phyloP scores from a whole-genome alignment of 352 stramenopile species.

The Thalassiosira livingstoniorum region DNA sequence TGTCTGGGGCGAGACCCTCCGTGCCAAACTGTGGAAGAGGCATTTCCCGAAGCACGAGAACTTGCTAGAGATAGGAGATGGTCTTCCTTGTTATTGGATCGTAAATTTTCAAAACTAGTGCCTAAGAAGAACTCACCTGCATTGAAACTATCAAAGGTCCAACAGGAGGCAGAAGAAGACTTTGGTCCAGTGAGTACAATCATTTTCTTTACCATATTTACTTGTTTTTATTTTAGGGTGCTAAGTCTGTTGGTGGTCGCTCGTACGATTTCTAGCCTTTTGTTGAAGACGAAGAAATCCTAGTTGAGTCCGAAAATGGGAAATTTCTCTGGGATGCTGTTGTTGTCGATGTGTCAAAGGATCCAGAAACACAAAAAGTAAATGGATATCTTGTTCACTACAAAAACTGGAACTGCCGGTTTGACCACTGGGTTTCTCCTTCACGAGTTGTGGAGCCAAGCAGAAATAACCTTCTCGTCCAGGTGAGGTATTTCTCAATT shows the following conservation, averaged over 20 bases:
- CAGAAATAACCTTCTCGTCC: slow-evolving; percentile 75
- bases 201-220: slow-evolving; percentile 9
- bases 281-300: slow-evolving; percentile 79
- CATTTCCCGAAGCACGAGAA: slow-evolving; percentile 70
- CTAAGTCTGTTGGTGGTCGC: too few species aligned
- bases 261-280: slow-evolving; percentile 72
- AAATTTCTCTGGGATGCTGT: slow-evolving; percentile 83
- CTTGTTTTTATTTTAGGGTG: too few species aligned
- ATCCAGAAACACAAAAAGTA: slow-evolving; percentile 61
- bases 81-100: slow-evolving; percentile 71
- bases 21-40: slow-evolving; percentile 71
- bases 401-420: slow-evolving; percentile 82
- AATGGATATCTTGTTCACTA: slow-evolving; percentile 83
- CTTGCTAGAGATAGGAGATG: slow-evolving; percentile 73
- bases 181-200: slow-evolving; percentile 62
- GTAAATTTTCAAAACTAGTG: slow-evolving; percentile 36
- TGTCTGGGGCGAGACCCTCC: slow-evolving; percentile 74
- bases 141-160: slow-evolving; percentile 22
- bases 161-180: slow-evolving; percentile 44
- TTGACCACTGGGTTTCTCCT: slow-evolving; percentile 81
- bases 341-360: slow-evolving; percentile 73
- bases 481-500: slow-evolving; percentile 49
- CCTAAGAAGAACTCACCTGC: slow-evolving; percentile 14
- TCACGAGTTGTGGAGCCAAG: slow-evolving; percentile 78
- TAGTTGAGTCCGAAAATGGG: slow-evolving; percentile 80